phyloP scores from a whole-genome alignment of 2,329 filamentous ascomycete species.

The Xylariales sp. region DNA sequence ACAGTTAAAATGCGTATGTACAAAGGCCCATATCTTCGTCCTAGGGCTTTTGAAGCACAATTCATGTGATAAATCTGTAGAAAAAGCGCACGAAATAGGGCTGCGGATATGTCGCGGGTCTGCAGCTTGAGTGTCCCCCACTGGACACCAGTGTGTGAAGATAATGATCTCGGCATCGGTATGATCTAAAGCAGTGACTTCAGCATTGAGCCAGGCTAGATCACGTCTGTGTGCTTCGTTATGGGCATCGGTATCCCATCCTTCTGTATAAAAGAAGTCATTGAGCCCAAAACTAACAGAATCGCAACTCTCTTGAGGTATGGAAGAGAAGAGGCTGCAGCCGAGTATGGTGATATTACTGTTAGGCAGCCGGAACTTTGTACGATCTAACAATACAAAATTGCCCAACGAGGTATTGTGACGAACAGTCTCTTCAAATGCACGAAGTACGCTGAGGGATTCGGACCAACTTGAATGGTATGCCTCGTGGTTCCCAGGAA shows the following conservation, averaged over 20 bases:
- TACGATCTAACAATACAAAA: slow-evolving; percentile 34
- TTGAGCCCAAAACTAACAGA: slow-evolving; percentile 39
- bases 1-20: slow-evolving; percentile 45
- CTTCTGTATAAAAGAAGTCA: slow-evolving; percentile 45
- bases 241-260: slow-evolving; percentile 34
- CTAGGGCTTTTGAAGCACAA: slow-evolving; percentile 26
- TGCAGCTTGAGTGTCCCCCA: slow-evolving; percentile 23
- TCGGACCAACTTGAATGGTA: slow-evolving; percentile 36
- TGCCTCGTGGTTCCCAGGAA: slow-evolving; percentile 55
- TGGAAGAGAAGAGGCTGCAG: slow-evolving; percentile 45
- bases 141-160: slow-evolving; percentile 39
- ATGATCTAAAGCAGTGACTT: slow-evolving; percentile 21
- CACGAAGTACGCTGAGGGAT: too few relatives aligned
- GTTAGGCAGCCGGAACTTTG: slow-evolving; percentile 25
- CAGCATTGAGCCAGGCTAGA: slow-evolving; percentile 36
- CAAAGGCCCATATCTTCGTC: slow-evolving; percentile 42
- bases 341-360: slow-evolving; percentile 35
- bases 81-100: slow-evolving; percentile 27
- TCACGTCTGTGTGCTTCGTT: slow-evolving; percentile 31
- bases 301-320: slow-evolving; percentile 31
- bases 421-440: slow-evolving; percentile 23
- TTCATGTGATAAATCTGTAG: slow-evolving; percentile 31
- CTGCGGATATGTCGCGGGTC: slow-evolving; percentile 29
- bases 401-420: slow-evolving; percentile 28
- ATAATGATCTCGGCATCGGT: slow-evolving; percentile 26